Evolutionary conservation across 805 yeast species (phyloP), one percentile per base, ranked within the genome.

Genomic region (Clavispora fructus): DNA sequence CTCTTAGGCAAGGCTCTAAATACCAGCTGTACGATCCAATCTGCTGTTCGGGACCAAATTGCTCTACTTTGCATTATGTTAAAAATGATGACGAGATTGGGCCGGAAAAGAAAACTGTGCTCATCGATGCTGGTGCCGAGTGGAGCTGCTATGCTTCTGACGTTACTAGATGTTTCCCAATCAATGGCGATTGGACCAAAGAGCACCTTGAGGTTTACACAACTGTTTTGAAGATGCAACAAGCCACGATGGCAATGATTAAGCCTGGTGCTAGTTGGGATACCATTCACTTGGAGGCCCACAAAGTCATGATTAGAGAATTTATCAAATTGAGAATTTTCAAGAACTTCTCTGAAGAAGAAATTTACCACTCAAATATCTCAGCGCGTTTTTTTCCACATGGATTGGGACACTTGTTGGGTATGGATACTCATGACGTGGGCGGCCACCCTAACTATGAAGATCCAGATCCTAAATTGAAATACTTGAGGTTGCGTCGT

Each of bases 71-170:
- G 49, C 99, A 92, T 64, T 92, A 91, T 60, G 82, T 87, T 16
- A 83, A 83, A 59, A 92, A 92, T 60, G 94, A 90, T 57, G 72
- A 63, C 19, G 71, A 64, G 4, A 57, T 65, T 13, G 84, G 80
- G 43, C 68, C 74, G 4, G 77, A 76, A 16, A 82, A 80, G 58
- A 80, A 78, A 40, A 77, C 91, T 6, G 76, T 92, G 11, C 75
- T 92, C 50, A 83, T 92, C 44, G 99, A 92, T 69, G 97, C 98
- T 8, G 99, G 99, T 46, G 96, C 97, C 2, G 98, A 92, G 67
- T 92, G 97, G 97, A 79, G 80, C 53, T 82, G 88, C 63, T 92
- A 92, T 65, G 91, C 97, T 2, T 75, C 89, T 39, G 99, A 92
- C 63, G 97, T 94, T 38, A 94, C 99, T 13, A 79, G 99, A 62